Conservation (phyloP, 1,284 basidiomycete genomes). For the Rugosomyces carneus region DNA sequence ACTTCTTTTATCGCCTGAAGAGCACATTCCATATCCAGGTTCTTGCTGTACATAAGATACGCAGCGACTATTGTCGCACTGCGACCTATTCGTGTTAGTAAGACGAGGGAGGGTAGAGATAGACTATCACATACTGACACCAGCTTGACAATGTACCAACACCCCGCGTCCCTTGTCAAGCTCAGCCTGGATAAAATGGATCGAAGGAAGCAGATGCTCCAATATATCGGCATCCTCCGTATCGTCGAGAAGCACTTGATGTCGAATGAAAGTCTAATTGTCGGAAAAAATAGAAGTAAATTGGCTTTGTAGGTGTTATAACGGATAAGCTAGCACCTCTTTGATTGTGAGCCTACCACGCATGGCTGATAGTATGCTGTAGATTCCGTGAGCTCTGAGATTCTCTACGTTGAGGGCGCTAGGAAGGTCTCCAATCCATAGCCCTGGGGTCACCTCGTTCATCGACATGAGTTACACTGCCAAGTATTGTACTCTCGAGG, state of each 20-base stretch:
- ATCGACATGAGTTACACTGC: conserved; percentile 30
- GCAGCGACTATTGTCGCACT: conserved; percentile 79
- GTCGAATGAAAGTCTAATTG: conserved; percentile 57
- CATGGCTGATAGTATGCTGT: conserved; percentile 68
- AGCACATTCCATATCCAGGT: conserved; percentile 61
- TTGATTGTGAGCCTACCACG: conserved; percentile 59
- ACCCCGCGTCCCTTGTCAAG: conserved; percentile 70
- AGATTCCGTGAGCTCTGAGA: conserved; percentile 58
- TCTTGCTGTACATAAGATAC: conserved; percentile 73
- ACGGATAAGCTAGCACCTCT: conserved; percentile 41
- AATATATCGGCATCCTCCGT: conserved; percentile 69
- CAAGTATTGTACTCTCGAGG: no score
- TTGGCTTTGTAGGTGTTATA: neutral
- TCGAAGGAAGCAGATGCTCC: conserved; percentile 67
- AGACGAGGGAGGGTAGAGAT: neutral
- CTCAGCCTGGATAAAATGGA: conserved; percentile 76
- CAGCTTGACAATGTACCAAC: conserved; percentile 83
- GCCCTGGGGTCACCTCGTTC: conserved; percentile 57
- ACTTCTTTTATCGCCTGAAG: conserved; percentile 59
- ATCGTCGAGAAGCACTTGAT: conserved; percentile 71
- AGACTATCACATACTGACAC: conserved; percentile 59
- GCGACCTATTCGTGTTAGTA: conserved; percentile 43
- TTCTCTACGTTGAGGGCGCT: conserved; percentile 48
- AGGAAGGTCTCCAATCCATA: conserved; percentile 61
- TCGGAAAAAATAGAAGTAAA: neutral